Percentiles rank a stretch among this genome's conserved stretches.
Conservation (phyloP, 1,284 basidiomycete genomes). For the Cutaneotrichosporon cavernicola region DNA sequence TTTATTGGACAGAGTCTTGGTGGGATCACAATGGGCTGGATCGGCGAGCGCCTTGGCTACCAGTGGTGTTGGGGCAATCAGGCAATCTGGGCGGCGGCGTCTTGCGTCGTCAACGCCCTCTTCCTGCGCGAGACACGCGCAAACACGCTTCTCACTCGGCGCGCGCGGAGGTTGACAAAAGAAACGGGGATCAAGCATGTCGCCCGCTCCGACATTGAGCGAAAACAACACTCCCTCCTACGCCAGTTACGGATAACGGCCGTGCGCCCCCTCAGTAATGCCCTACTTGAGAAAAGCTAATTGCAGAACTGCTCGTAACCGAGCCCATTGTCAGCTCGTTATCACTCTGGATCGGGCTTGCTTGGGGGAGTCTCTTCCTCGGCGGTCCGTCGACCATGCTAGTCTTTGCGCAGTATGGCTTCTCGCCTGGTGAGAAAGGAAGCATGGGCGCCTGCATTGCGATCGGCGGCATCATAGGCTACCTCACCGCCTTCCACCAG, state of each 20-base stretch:
- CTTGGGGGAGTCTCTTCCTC: constrained; percentile 49
- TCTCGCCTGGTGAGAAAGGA: constrained; percentile 38
- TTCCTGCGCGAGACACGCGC: constrained; percentile 53
- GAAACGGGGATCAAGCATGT: constrained; percentile 51
- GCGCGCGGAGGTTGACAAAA: constrained; percentile 49
- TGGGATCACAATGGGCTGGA: constrained; percentile 33
- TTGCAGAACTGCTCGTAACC: constrained; percentile 48
- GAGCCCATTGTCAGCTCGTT: constrained; percentile 56
- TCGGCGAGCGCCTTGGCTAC: constrained; percentile 34
- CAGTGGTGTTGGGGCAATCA: constrained; percentile 47
- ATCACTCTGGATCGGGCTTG: constrained; percentile 54
- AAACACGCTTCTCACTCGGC: constrained; percentile 54
- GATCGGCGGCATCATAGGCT: constrained; percentile 68
- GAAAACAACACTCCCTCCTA: constrained; percentile 41
- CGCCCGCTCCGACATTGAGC: constrained; percentile 42
- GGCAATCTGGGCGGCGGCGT: constrained; percentile 34
- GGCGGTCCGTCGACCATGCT: constrained; percentile 38
- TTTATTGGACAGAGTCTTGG: constrained; percentile 45
- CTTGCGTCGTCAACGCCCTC: constrained; percentile 38
- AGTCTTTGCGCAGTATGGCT: constrained; percentile 46
- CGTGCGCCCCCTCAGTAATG: constrained; percentile 42
- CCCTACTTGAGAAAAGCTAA: constrained; percentile 16
- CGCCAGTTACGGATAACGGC: constrained; percentile 47
- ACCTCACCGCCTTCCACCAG: constrained; percentile 62
- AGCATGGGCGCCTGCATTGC: constrained; percentile 35